These are phyloP conservation scores for Acacia crassicarpa DNA, from an alignment of 306 rosid species.

Conservation along the genomic window DNA sequence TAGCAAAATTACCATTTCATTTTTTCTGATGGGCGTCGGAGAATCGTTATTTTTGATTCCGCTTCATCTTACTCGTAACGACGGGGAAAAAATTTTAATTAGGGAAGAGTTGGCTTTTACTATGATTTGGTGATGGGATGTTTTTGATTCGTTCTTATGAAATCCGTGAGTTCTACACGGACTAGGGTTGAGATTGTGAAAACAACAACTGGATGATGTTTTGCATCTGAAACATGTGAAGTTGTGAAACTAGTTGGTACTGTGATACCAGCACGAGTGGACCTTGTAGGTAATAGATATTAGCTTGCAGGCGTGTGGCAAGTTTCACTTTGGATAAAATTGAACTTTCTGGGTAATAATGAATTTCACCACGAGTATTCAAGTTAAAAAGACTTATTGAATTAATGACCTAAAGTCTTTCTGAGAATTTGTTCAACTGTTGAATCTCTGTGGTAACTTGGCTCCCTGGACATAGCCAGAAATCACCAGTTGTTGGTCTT, in stretches of 20 bases:
- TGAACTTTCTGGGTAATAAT: neutral
- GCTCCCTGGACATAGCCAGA: neutral
- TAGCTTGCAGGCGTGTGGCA: neutral
- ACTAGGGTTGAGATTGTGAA: conserved; percentile 53
- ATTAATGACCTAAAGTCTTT: neutral
- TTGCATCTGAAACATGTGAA: conserved; percentile 38
- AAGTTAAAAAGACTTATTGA: neutral
- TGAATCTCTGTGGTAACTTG: neutral
- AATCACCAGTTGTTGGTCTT: conserved; percentile 3
- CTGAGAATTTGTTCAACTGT: neutral
- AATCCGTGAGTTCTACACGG: conserved; percentile 55
- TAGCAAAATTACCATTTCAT: conserved; percentile 14
- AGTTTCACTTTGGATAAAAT: neutral
- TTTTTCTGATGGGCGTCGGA: neutral
- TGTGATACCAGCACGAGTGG: neutral
- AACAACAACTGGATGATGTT: conserved; percentile 44
- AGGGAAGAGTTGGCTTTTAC: conserved; percentile 43
- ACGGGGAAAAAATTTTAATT: neutral
- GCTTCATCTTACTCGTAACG: neutral
- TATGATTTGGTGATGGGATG: conserved; percentile 33
- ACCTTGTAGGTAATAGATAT: neutral
- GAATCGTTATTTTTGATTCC: neutral
- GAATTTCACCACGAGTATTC: neutral
- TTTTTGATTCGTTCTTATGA: conserved; percentile 38
- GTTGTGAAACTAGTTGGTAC: conserved; percentile 36